Conservation (phyloP, 768 basidiomycete species). For the Boletus rex-veris region DNA sequence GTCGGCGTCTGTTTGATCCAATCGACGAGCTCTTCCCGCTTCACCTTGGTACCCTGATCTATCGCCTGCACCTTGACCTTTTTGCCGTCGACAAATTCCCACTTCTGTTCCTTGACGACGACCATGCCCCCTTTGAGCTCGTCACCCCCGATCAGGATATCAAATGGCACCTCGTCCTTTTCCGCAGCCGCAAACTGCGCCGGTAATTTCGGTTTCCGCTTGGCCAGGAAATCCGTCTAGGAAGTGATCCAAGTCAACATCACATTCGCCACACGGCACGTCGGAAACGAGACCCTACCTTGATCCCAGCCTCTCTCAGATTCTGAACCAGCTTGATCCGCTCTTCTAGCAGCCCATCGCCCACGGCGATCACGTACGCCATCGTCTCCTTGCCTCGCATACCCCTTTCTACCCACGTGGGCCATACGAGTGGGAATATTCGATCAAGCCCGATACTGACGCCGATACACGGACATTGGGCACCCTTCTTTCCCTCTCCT, state of each 20-base stretch:
- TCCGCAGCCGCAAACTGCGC: slow-evolving; percentile 90
- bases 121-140: slow-evolving; percentile 85
- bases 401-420: slow-evolving; percentile 76
- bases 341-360: slow-evolving; percentile 84
- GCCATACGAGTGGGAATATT: slow-evolving; percentile 88
- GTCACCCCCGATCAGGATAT: slow-evolving; percentile 83
- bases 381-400: slow-evolving; percentile 88
- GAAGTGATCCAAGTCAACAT: not conserved
- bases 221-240: slow-evolving; percentile 90
- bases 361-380: slow-evolving; percentile 90
- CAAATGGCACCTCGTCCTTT: slow-evolving; percentile 89
- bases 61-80: slow-evolving; percentile 58
- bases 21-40: slow-evolving; percentile 53
- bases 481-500: slow-evolving; percentile 64
- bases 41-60: slow-evolving; percentile 65
- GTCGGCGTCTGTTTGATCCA: slow-evolving; percentile 53
- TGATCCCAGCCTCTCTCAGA: slow-evolving; percentile 82
- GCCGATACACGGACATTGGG: slow-evolving; percentile 82
- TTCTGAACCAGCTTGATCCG: slow-evolving; percentile 76
- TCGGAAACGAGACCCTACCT: slow-evolving; percentile 45
- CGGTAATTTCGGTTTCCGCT: slow-evolving; percentile 84
- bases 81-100: slow-evolving; percentile 71
- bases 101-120: slow-evolving; percentile 87
- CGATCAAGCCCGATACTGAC: slow-evolving; percentile 91
- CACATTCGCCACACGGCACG: not conserved